Base-by-base conservation (phyloP, 805 yeast species). In the Candida peoriensis region DNA sequence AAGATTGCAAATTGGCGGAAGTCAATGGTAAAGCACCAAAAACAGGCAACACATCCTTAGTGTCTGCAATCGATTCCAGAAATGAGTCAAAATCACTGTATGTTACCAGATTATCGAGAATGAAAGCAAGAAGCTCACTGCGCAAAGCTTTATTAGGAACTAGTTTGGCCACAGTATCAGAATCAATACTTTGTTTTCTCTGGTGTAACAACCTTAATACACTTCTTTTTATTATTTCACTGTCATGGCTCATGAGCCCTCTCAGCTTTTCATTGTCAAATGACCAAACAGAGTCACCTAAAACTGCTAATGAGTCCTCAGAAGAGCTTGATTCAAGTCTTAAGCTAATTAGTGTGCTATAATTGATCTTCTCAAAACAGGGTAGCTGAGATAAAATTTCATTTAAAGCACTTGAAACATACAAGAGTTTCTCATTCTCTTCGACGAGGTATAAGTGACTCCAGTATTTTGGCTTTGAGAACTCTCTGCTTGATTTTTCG, bases 321-420 rank as follows among this genome's bases (percentile, higher is more conserved):
- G 39, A 9, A 32, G 33, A 15, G 30, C 32, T 16, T 35, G 26
- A 24, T 5, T 32, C 5, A 4, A 38, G 14, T 6, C 16, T 22
- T 6, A 28, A 21, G 8, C 17, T 28, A 6, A 50, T 47, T 12
- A 14, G 31, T 4, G 14, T 17, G 3, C 47, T 36, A 16, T 49
- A 41, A 4, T 49, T 50, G 6, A 28, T 9, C 2, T 20, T 13
- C 7, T 46, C 36, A 28, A 53, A 45, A 4, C 24, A 32, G 9
- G 32, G 43, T 13, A 65, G 39, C 36, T 62, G 67, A 8, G 52
- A 47, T 25, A 59, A 57, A 3, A 70, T 50, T 33, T 67, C 69
- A 32, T 53, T 48, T n/a, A 69, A 32, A 2, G 60, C 42, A 13
- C 55, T 48, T 24, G 63, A 47, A 10, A 60, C 58, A 20, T 57